These are phyloP conservation scores for Moricandia moricandioides DNA, from an alignment of 345 rosid species.

Conservation along the genomic window DNA sequence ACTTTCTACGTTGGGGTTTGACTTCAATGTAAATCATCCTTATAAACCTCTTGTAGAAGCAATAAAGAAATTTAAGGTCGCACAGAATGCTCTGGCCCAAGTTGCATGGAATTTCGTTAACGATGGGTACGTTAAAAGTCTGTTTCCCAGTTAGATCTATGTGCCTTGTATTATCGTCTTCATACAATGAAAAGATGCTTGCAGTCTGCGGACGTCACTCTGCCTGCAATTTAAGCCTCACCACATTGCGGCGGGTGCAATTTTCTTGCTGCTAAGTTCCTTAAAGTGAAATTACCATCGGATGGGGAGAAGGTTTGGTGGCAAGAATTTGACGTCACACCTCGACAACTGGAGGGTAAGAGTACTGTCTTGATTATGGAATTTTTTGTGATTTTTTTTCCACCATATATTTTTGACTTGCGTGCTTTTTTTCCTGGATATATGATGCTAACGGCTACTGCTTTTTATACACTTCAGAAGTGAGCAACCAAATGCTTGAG, in stretches of 20 bases:
- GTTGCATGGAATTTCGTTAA: conserved; percentile 43
- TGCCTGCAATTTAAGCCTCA: conserved; percentile 99
- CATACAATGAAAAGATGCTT: conserved; percentile 61
- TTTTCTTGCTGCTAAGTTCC: conserved; percentile 98
- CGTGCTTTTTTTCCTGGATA: neutral
- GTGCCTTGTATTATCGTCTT: conserved; percentile 50
- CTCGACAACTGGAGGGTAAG: conserved; percentile 88
- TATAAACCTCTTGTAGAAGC: too few relatives aligned
- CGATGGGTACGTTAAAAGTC: conserved; percentile 79
- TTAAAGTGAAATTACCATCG: conserved; percentile 96
- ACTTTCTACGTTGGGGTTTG: conserved; percentile 92
- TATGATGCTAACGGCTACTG: neutral
- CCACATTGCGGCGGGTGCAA: conserved; percentile 99
- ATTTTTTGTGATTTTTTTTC: neutral
- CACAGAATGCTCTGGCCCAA: too few relatives aligned
- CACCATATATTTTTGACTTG: neutral
- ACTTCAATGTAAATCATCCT: conserved; percentile 53
- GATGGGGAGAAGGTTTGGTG: conserved; percentile 99
- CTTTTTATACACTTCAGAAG: conserved; percentile 55
- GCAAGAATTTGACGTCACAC: conserved; percentile 99
- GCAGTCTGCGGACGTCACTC: conserved; percentile 99
- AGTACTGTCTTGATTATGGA: conserved; percentile 40
- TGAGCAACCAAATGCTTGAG: conserved; percentile 94
- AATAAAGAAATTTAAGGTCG: too few relatives aligned
- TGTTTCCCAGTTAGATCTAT: conserved; percentile 38